Percentiles rank a stretch among this genome's conserved stretches.
phyloP scores from a whole-genome alignment of 371 early-diverging fungal species.

The Blakeslea trispora region DNA sequence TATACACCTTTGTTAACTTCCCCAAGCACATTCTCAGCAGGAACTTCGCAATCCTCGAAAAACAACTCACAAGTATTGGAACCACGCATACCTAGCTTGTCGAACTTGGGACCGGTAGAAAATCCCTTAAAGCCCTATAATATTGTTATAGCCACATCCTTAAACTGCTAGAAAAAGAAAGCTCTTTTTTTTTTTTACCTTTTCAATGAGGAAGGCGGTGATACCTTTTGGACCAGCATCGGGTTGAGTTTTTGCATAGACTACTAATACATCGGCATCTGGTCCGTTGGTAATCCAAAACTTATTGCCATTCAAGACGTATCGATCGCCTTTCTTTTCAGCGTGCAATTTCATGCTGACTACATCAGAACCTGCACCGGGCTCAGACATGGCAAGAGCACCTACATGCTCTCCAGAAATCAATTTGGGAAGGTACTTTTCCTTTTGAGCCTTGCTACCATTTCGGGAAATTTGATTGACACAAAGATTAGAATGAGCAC shows the following conservation, averaged over 20 bases:
- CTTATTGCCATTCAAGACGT: conserved; percentile 86
- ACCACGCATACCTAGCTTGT: conserved; percentile 98
- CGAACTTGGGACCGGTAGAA: conserved; percentile 85
- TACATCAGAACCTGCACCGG: conserved; percentile 92
- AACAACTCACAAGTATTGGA: conserved; percentile 95
- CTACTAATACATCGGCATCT: conserved; percentile 90
- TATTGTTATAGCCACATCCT: background rate
- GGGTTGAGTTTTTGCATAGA: conserved; percentile 92
- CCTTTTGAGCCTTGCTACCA: conserved; percentile 88
- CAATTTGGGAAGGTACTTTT: conserved; percentile 90
- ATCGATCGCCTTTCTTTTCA: conserved; percentile 80
- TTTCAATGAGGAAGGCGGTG: conserved; percentile 94
- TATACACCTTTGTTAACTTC: conserved; percentile 91
- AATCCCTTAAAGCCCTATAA: conserved; percentile 83
- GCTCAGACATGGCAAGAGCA: conserved; percentile 96
- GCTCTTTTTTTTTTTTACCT: conserved; percentile 39
- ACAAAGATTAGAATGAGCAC: conserved; percentile 96
- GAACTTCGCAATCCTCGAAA: conserved; percentile 94
- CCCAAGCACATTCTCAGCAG: conserved; percentile 91
- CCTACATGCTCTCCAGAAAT: conserved; percentile 93
- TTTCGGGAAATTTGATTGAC: conserved; percentile 96
- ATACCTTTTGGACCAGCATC: conserved; percentile 85
- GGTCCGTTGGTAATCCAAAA: conserved; percentile 99
- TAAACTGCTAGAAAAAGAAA: too few species aligned
- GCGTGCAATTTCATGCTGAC: conserved; percentile 92